These are phyloP conservation scores for Metschnikowia lunata DNA, from an alignment of 805 yeast species.

Conservation along the genomic window DNA sequence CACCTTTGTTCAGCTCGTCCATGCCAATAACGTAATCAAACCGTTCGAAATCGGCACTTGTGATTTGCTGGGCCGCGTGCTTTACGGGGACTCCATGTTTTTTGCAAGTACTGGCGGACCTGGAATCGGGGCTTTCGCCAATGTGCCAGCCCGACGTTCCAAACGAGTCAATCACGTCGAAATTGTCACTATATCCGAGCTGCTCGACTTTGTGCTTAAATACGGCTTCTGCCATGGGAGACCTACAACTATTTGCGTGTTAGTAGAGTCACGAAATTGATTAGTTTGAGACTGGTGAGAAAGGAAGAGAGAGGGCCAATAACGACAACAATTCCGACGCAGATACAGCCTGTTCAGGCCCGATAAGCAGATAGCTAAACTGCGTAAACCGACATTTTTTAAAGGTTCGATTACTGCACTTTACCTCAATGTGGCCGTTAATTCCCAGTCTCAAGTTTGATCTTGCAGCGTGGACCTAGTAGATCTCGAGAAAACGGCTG, in stretches of 20 bases:
- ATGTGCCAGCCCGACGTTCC: slow-evolving; percentile 85
- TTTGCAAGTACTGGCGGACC: slow-evolving; percentile 66
- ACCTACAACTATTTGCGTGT: slow-evolving; percentile 62
- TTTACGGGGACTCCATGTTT: slow-evolving; percentile 68
- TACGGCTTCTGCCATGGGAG: slow-evolving; percentile 98
- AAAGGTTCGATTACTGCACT: no score
- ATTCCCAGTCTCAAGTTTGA: no score
- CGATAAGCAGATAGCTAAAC: no score
- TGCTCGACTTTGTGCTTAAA: slow-evolving; percentile 61
- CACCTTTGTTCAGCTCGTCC: slow-evolving; percentile 57
- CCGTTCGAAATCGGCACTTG: slow-evolving; percentile 43
- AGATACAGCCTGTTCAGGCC: no score
- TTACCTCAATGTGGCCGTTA: no score
- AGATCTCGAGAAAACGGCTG: no score
- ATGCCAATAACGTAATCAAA: slow-evolving; percentile 70
- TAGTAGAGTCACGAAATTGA: slow-evolving; percentile 11
- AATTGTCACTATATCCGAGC: slow-evolving; percentile 39
- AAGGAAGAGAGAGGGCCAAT: no score
- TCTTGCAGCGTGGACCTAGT: no score
- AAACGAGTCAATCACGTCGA: slow-evolving; percentile 70
- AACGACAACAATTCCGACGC: no score
- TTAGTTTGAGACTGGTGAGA: no score
- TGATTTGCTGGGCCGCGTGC: slow-evolving; percentile 72
- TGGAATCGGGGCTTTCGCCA: slow-evolving; percentile 77
- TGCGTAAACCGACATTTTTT: no score